Evolutionary conservation across 305 asterid species (phyloP).

Genomic region (Lippia alba): DNA sequence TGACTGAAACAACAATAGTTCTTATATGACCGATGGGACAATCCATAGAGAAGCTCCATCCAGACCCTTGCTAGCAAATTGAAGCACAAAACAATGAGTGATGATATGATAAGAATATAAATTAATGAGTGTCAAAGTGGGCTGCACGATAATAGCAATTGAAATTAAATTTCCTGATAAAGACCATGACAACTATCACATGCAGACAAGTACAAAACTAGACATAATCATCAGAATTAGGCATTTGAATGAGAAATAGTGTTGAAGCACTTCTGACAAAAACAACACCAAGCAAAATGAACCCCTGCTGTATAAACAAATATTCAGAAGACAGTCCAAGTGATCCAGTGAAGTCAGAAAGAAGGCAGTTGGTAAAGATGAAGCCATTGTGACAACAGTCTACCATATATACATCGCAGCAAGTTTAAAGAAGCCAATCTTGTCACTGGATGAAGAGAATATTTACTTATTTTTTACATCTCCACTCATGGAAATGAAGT

Average conservation of each 20-base stretch:
- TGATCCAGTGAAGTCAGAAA: conserved; percentile 43
- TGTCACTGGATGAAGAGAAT: conserved; percentile 53
- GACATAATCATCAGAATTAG: conserved; percentile 30
- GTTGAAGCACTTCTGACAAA: conserved; percentile 26
- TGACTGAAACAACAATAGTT: background rate
- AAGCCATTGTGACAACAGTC: conserved; percentile 54
- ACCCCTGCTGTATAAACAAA: conserved; percentile 39
- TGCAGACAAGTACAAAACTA: conserved; percentile 7
- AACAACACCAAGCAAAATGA: conserved; percentile 30
- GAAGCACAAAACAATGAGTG: conserved; percentile 10
- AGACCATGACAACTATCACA: conserved; percentile 4
- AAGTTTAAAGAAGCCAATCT: conserved; percentile 62
- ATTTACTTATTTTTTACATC: conserved; percentile 64
- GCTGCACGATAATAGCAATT: background rate
- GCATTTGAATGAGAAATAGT: conserved; percentile 31
- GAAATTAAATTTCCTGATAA: background rate
- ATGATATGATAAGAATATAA: background rate
- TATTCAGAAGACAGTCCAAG: conserved; percentile 37
- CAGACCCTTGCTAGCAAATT: conserved; percentile 21
- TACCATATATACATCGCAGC: conserved; percentile 48
- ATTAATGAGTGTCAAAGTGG: background rate
- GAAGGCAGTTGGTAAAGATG: conserved; percentile 38
- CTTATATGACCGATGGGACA: background rate
- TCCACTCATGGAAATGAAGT: conserved; percentile 69
- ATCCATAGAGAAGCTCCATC: conserved; percentile 16